Evolutionary conservation across 2,329 filamentous ascomycete species (phyloP).

Genomic region (Alternaria conjuncta): DNA sequence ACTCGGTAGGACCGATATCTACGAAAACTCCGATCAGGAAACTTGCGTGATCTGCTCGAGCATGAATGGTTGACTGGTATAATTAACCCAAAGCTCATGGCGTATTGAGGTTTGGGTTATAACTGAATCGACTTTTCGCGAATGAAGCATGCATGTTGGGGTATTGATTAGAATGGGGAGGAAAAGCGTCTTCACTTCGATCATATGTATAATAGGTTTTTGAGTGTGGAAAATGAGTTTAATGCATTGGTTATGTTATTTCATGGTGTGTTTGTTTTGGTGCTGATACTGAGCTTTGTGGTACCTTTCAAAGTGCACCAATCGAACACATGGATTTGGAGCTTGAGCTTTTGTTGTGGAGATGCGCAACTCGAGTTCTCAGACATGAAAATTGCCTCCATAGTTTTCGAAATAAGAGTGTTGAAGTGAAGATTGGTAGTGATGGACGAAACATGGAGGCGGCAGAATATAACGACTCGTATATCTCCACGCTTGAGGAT

Average conservation of each 20-base stretch:
- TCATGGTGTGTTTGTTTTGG: not conserved
- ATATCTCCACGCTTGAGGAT: not conserved
- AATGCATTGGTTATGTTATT: not conserved
- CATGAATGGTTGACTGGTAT: not conserved
- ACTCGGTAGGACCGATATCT: constrained; percentile 4
- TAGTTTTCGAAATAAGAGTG: not conserved
- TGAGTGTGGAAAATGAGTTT: not conserved
- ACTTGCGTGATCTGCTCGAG: not conserved
- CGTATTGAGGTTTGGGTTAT: not conserved
- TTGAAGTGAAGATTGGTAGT: fast-evolving
- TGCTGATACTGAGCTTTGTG: fast-evolving
- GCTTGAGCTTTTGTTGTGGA: not conserved
- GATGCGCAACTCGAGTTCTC: fast-evolving
- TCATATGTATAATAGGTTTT: constrained; percentile 16
- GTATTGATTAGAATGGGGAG: not conserved
- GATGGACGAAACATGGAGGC: not conserved
- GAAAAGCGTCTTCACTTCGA: constrained; percentile 4
- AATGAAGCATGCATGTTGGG: not conserved
- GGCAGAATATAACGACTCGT: not conserved
- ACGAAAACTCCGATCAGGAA: not conserved
- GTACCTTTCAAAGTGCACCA: not conserved
- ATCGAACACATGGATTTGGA: not conserved
- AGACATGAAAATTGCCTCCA: not conserved
- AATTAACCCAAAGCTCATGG: not conserved
- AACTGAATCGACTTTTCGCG: not conserved